Evolutionary conservation across 2,329 filamentous ascomycete genomes (phyloP).

Genomic region (Neoascochyta sp.): DNA sequence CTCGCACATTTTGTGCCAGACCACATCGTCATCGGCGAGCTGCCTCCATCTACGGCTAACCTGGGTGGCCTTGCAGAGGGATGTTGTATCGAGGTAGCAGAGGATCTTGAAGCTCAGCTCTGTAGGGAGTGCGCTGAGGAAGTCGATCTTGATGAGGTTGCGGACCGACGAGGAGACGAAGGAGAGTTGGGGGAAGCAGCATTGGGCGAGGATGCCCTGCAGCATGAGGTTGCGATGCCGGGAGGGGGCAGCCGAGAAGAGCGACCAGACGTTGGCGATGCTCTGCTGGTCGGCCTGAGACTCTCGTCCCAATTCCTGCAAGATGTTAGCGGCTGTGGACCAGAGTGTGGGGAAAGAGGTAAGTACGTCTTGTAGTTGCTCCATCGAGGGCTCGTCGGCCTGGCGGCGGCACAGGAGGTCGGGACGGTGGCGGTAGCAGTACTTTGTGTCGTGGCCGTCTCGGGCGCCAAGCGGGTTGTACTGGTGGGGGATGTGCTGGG

Average conservation of each 20-base stretch:
- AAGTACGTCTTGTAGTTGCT: conserved; percentile 80
- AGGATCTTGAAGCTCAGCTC: conserved; percentile 94
- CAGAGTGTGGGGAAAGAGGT: background rate
- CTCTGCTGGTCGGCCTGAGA: conserved; percentile 85
- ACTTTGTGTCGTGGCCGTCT: conserved; percentile 68
- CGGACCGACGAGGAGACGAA: conserved; percentile 86
- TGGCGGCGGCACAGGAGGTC: conserved; percentile 91
- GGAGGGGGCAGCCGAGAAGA: conserved; percentile 91
- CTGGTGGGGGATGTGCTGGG: conserved; percentile 82
- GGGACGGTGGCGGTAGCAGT: conserved; percentile 91
- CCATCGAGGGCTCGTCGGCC: conserved; percentile 94
- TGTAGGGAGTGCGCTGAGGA: conserved; percentile 78
- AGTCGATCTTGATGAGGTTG: conserved; percentile 96
- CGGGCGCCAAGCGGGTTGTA: conserved; percentile 70
- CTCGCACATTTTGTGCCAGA: conserved; percentile 98
- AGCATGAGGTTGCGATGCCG: conserved; percentile 96
- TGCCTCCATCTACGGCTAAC: conserved; percentile 85
- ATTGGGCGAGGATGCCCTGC: conserved; percentile 91
- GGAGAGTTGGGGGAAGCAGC: conserved; percentile 95
- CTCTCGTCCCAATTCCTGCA: conserved; percentile 73
- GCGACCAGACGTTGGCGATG: conserved; percentile 95
- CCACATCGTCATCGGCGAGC: conserved; percentile 92
- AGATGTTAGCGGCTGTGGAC: conserved; percentile 19
- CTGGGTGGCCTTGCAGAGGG: conserved; percentile 91
- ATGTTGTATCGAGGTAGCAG: conserved; percentile 87